phyloP scores from a whole-genome alignment of 805 yeast genomes.

The Komagataella kurtzmanii region DNA sequence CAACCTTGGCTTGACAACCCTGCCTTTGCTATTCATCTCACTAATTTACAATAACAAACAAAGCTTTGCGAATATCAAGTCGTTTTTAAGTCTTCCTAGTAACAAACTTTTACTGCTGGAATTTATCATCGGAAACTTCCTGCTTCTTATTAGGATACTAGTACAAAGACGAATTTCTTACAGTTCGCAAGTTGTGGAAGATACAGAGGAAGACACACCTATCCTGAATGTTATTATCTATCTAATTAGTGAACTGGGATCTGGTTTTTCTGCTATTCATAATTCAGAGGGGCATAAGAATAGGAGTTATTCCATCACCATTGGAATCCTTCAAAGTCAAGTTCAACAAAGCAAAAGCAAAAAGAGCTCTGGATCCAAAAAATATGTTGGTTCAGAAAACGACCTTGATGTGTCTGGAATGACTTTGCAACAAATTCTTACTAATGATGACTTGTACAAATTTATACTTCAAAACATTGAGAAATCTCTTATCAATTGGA shows the following conservation, averaged over 20 bases:
- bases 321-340: background rate
- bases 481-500: background rate
- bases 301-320: background rate
- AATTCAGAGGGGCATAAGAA: background rate
- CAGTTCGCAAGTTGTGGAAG: background rate
- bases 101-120: conserved; percentile 20
- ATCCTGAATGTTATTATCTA: background rate
- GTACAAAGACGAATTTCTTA: conserved; percentile 8
- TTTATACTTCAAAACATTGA: background rate
- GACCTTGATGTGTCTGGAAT: background rate
- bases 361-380: background rate
- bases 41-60: conserved; percentile 13
- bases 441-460: background rate
- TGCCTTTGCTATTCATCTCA: conserved; percentile 30
- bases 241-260: background rate
- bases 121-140: conserved; percentile 31
- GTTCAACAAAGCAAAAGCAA: background rate
- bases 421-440: background rate
- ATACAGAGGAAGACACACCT: background rate
- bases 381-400: background rate
- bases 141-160: conserved; percentile 29
- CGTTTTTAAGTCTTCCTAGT: conserved; percentile 17
- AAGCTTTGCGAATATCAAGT: conserved; percentile 13
- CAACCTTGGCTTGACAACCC: conserved; percentile 35
- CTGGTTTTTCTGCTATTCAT: background rate